Conservation (phyloP, 1,139 yeast genomes). For the Yamadazyma jaroonii region DNA sequence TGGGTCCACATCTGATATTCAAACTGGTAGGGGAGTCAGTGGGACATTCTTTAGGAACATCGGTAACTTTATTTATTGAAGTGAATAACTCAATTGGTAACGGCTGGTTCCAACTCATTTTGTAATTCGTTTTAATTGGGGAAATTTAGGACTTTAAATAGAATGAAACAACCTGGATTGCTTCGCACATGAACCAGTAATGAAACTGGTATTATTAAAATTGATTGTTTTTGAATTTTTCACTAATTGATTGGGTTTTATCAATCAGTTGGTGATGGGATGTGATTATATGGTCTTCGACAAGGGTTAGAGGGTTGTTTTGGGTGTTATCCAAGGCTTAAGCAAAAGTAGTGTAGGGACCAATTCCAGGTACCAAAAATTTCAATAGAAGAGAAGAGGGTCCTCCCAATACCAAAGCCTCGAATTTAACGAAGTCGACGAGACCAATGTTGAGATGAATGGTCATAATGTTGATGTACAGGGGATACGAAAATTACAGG, state of each 20-base stretch:
- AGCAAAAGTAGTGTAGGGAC: no score
- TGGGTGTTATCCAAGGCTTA: no score
- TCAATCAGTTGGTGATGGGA: neutral
- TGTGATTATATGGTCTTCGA: neutral
- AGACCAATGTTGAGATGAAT: no score
- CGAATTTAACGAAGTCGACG: no score
- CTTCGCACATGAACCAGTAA: slow-evolving; percentile 1
- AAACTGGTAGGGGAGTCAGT: slow-evolving; percentile 26
- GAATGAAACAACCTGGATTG: neutral
- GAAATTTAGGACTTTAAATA: no score
- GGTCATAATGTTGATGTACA: no score
- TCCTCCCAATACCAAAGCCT: no score
- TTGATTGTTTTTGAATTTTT: no score
- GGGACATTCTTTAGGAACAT: slow-evolving; percentile 18
- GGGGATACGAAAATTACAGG: no score
- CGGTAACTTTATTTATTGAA: slow-evolving; percentile 2
- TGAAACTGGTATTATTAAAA: neutral
- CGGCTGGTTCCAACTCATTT: slow-evolving; percentile 2
- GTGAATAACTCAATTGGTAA: slow-evolving; percentile 6
- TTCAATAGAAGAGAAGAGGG: no score
- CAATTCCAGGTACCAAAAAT: no score
- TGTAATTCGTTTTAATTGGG: no score
- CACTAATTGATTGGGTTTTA: neutral
- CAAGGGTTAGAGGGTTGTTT: neutral
- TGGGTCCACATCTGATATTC: slow-evolving; percentile 75